Evolutionary conservation across 2,329 filamentous ascomycete genomes (phyloP).

Genomic region (Emmonsiellopsis sp.): DNA sequence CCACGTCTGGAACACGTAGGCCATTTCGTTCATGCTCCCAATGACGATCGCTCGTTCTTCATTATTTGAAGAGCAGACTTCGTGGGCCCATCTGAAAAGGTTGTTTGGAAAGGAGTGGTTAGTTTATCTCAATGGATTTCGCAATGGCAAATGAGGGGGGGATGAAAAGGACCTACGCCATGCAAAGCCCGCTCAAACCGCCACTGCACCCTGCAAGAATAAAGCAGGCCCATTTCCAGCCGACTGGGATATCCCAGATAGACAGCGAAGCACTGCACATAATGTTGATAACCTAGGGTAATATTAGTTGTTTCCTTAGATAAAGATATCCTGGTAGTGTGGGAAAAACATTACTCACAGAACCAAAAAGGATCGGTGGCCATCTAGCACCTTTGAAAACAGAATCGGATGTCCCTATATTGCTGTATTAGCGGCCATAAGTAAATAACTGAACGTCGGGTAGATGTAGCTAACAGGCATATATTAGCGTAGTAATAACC

Average conservation of each 20-base stretch:
- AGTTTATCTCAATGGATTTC: background rate
- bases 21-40: conserved; percentile 59
- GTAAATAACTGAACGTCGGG: background rate
- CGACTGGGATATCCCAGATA: conserved; percentile 41
- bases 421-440: background rate
- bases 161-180: conserved; percentile 32
- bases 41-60: conserved; percentile 60
- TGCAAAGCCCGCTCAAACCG: conserved; percentile 40
- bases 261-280: conserved; percentile 37
- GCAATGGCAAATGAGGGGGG: background rate
- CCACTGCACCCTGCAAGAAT: conserved; percentile 42
- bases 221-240: conserved; percentile 55
- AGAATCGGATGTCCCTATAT: conserved; percentile 50
- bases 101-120: conserved; percentile 6
- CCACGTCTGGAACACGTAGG: conserved; percentile 61
- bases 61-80: conserved; percentile 47
- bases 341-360: background rate
- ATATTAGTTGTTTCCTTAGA: background rate
- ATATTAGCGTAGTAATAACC: conserved; percentile 50
- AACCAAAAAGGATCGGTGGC: conserved; percentile 54
- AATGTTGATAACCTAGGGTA: conserved; percentile 26
- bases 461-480: conserved; percentile 39
- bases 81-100: conserved; percentile 39
- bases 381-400: conserved; percentile 51
- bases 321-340: conserved; percentile 15